Percentiles rank a stretch among this genome's conserved stretches.
Evolutionary conservation across 2,329 filamentous ascomycete genomes (phyloP).

Genomic region (Pyrenochaeta sp.): DNA sequence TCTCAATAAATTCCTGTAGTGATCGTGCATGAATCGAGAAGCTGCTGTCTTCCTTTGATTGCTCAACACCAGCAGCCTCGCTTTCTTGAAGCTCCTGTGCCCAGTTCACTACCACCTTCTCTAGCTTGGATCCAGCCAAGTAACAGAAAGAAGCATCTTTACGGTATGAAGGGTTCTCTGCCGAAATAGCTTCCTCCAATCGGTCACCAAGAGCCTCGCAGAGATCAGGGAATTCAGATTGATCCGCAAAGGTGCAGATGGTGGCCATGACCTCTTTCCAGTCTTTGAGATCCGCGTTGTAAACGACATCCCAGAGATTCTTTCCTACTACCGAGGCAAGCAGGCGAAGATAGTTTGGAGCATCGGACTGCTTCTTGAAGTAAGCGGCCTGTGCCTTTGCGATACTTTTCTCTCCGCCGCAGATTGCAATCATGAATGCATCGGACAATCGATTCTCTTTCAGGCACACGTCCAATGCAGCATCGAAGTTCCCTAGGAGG

Average conservation of each 20-base stretch:
- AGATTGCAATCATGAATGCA: conserved; percentile 97
- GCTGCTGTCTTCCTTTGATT: conserved; percentile 74
- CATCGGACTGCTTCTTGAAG: conserved; percentile 79
- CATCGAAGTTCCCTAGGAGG: conserved; percentile 88
- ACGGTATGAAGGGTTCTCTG: conserved; percentile 61
- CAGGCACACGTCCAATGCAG: conserved; percentile 86
- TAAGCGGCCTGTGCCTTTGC: conserved; percentile 94
- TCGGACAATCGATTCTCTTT: conserved; percentile 91
- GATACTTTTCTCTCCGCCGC: conserved; percentile 89
- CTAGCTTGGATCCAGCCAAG: conserved; percentile 91
- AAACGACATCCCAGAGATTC: conserved; percentile 97
- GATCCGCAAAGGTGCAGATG: conserved; percentile 92
- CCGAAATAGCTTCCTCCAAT: conserved; percentile 72
- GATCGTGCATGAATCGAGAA: conserved; percentile 92
- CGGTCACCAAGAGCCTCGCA: conserved; percentile 95
- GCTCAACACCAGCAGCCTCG: conserved; percentile 76
- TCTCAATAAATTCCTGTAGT: conserved; percentile 94
- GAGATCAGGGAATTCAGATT: conserved; percentile 89
- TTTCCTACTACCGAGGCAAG: conserved; percentile 92
- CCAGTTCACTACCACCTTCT: conserved; percentile 97
- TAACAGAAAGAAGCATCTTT: conserved; percentile 98
- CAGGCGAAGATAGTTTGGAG: conserved; percentile 90
- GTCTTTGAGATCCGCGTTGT: conserved; percentile 89
- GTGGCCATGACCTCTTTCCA: conserved; percentile 99
- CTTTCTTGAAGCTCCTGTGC: conserved; percentile 85